phyloP scores from a whole-genome alignment of 1,284 basidiomycete genomes.

The Leccinum fallax region DNA sequence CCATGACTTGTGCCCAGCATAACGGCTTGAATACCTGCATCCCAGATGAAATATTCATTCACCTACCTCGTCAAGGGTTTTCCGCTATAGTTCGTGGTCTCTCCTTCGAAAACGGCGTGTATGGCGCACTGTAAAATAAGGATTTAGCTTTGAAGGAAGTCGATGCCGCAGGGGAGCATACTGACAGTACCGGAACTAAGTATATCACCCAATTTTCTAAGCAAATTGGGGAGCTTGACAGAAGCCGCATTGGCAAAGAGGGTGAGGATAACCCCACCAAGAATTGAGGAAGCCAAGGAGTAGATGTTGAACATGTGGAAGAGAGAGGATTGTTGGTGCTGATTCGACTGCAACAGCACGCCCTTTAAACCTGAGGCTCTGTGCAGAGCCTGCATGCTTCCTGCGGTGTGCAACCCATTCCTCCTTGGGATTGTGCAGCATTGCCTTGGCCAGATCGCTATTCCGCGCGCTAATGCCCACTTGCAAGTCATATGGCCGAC shows the following conservation, averaged over 20 bases:
- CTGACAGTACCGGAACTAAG: slow-evolving; percentile 9
- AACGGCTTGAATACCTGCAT: neutral
- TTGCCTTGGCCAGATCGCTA: neutral
- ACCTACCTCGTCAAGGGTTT: slow-evolving; percentile 21
- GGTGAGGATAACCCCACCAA: slow-evolving; percentile 21
- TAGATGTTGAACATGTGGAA: slow-evolving; percentile 17
- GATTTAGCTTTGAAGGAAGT: neutral
- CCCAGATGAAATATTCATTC: neutral
- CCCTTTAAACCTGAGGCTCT: slow-evolving; percentile 9
- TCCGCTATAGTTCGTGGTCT: slow-evolving; percentile 4
- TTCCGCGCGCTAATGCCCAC: neutral
- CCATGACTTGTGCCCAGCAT: slow-evolving; percentile 19
- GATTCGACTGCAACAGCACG: neutral
- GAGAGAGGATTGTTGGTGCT: neutral
- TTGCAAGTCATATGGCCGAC: neutral
- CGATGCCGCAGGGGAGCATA: neutral
- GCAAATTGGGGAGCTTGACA: slow-evolving; percentile 7
- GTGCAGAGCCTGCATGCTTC: neutral
- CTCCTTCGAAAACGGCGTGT: neutral
- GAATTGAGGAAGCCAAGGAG: slow-evolving; percentile 10
- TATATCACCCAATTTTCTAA: slow-evolving; percentile 7
- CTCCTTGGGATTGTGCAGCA: neutral
- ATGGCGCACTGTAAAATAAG: slow-evolving; percentile 5
- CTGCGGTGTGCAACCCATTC: neutral
- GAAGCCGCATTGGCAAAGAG: slow-evolving; percentile 17